A percentile compares a stretch with the other conserved stretches of the same genome.
Conservation (phyloP, 73 alveolate species). For the Paramecium sexaurelia region DNA sequence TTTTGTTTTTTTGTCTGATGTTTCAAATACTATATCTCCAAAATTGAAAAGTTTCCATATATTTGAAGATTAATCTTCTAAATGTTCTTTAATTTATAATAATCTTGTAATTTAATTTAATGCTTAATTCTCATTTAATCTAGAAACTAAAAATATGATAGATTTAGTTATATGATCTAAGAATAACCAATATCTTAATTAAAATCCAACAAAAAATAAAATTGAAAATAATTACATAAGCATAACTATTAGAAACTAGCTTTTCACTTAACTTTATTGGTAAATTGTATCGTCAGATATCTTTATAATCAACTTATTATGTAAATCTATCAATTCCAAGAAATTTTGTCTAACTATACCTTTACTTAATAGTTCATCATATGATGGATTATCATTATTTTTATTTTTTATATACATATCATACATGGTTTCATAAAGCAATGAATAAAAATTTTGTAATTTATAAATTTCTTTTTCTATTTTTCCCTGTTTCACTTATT, state of each 20-base stretch:
- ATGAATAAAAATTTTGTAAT: not conserved
- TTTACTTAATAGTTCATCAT: not conserved
- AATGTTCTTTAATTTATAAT: not conserved
- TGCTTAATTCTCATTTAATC: slow-evolving; percentile 15
- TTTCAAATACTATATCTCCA: not conserved
- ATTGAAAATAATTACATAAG: slow-evolving; percentile 15
- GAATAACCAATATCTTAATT: slow-evolving; percentile 37
- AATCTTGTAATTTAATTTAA: not conserved
- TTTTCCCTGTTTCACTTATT: not conserved
- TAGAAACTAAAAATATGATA: not conserved
- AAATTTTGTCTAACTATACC: not conserved
- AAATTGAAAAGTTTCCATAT: not conserved
- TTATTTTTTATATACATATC: not conserved
- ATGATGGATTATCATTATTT: not conserved
- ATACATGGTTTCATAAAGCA: not conserved
- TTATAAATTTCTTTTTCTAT: not conserved
- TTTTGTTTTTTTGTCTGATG: not conserved
- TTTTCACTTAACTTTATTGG: not conserved
- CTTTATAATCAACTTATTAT: not conserved
- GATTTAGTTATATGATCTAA: not conserved
- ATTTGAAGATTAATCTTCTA: slow-evolving; percentile 24
- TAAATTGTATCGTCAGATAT: not conserved
- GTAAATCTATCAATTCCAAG: not conserved
- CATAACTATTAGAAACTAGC: not conserved
- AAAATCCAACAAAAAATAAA: not conserved